Percentiles rank a stretch among this genome's conserved stretches.
phyloP scores from a whole-genome alignment of 768 basidiomycete genomes.

The Phaeotremella skinneri region DNA sequence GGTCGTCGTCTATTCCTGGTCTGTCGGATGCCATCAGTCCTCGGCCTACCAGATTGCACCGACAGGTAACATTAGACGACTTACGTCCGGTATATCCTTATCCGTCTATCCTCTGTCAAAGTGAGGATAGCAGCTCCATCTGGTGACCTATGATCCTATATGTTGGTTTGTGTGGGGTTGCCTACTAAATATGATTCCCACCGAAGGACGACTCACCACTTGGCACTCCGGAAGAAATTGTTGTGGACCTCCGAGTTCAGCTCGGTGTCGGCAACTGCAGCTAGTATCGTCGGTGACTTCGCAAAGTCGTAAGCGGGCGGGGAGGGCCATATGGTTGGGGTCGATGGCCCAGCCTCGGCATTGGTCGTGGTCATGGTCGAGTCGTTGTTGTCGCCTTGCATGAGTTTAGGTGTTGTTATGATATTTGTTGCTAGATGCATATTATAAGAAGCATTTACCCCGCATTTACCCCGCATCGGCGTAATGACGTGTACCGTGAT shows the following conservation, averaged over 20 bases:
- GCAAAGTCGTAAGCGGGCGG: conserved; percentile 24
- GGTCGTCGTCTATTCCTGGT: conserved; percentile 1
- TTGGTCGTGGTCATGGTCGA: neutral
- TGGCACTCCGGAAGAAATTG: conserved; percentile 61
- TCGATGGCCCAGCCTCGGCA: neutral
- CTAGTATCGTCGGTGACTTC: neutral
- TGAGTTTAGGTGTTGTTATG: too few relatives aligned
- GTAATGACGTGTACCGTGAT: neutral
- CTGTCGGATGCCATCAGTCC: neutral
- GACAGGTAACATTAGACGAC: conserved; percentile 28
- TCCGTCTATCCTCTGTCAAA: conserved; percentile 68
- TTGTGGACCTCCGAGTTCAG: conserved; percentile 23
- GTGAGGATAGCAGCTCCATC: conserved; percentile 69
- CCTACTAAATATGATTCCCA: neutral
- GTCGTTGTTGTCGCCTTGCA: neutral
- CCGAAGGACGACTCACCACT: conserved; percentile 56
- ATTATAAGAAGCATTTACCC: too few relatives aligned
- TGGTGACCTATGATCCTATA: conserved; percentile 59
- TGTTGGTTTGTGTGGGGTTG: neutral
- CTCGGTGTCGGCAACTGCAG: conserved; percentile 5
- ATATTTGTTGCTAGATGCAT: too few relatives aligned
- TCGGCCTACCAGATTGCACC: conserved; percentile 4
- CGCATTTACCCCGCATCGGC: neutral
- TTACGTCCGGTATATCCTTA: conserved; percentile 61
- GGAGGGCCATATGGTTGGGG: conserved; percentile 13